Evolutionary conservation across 2,329 filamentous ascomycete species (phyloP).

Genomic region (Talaromyces pinophilus): DNA sequence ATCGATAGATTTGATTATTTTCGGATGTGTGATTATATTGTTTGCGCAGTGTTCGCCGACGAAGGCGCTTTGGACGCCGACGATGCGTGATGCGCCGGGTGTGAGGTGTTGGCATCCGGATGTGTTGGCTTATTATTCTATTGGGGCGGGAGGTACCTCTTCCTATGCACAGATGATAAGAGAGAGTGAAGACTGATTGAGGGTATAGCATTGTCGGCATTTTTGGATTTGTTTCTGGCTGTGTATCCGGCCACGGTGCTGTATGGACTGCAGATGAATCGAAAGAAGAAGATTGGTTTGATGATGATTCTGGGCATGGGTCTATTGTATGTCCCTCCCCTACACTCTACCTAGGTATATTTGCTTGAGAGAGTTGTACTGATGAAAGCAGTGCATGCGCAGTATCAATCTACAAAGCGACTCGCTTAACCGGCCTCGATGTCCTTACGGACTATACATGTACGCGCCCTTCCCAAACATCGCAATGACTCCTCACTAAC

Average conservation of each 20-base stretch:
- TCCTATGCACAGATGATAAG: too few species aligned
- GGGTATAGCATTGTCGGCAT: constrained; percentile 32
- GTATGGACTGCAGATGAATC: constrained; percentile 36
- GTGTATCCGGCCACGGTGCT: constrained; percentile 37
- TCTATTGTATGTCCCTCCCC: constrained; percentile 31
- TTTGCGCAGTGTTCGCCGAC: constrained; percentile 49
- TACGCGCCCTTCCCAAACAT: not conserved
- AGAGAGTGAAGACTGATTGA: not conserved
- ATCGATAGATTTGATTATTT: constrained; percentile 34
- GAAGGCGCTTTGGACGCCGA: constrained; percentile 42
- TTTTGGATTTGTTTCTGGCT: constrained; percentile 38
- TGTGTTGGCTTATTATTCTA: constrained; percentile 45
- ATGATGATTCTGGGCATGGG: constrained; percentile 35
- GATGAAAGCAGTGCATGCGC: constrained; percentile 32
- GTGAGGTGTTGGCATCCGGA: constrained; percentile 40
- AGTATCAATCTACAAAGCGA: constrained; percentile 39
- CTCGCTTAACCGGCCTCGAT: constrained; percentile 32
- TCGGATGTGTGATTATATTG: constrained; percentile 43
- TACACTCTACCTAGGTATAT: not conserved
- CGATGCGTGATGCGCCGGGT: constrained; percentile 30
- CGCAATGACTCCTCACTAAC: constrained; percentile 1
- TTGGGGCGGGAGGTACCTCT: constrained; percentile 42
- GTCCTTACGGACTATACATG: constrained; percentile 25
- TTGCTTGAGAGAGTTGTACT: not conserved
- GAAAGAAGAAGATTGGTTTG: constrained; percentile 34